Evolutionary conservation across 768 basidiomycete genomes (phyloP).

Genomic region (Coprinopsis sp.): DNA sequence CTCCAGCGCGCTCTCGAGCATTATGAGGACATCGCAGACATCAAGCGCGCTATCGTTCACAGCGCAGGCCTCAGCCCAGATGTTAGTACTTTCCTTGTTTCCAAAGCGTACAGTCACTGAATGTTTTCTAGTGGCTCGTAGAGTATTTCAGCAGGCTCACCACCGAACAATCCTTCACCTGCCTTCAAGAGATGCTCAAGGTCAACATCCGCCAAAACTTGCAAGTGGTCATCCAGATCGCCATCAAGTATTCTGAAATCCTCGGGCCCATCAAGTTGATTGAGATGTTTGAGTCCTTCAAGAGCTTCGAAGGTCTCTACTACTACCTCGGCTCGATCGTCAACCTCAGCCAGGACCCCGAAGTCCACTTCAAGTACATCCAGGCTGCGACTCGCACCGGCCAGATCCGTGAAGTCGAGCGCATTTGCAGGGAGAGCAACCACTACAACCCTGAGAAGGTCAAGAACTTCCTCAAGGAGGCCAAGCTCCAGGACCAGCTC

Average conservation of each 20-base stretch:
- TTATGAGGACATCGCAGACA: constrained; percentile 97
- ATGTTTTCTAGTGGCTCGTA: constrained; percentile 75
- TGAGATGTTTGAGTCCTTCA: constrained; percentile 97
- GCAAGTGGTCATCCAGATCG: constrained; percentile 93
- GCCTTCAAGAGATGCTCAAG: constrained; percentile 94
- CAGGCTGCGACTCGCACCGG: constrained; percentile 97
- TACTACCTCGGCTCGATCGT: constrained; percentile 98
- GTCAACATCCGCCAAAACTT: constrained; percentile 98
- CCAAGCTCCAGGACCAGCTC: constrained; percentile 92
- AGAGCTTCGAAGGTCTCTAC: constrained; percentile 97
- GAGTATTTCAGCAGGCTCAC: constrained; percentile 96
- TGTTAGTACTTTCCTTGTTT: constrained; percentile 36
- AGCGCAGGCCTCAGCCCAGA: constrained; percentile 80
- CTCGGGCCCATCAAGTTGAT: constrained; percentile 96
- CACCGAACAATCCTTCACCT: constrained; percentile 94
- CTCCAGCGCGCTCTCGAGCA: constrained; percentile 95
- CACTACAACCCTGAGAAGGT: constrained; percentile 99
- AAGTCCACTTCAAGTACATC: constrained; percentile 99
- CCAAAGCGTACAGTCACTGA: constrained; percentile 1
- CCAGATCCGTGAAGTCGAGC: constrained; percentile 98
- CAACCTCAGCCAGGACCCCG: constrained; percentile 92
- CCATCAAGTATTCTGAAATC: constrained; percentile 98
- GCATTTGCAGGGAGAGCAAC: constrained; percentile 97
- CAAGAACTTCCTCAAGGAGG: constrained; percentile 99
- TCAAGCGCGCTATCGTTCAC: constrained; percentile 97